Conservation (phyloP, 257 asterid species). For the Solanum paucissectum region DNA sequence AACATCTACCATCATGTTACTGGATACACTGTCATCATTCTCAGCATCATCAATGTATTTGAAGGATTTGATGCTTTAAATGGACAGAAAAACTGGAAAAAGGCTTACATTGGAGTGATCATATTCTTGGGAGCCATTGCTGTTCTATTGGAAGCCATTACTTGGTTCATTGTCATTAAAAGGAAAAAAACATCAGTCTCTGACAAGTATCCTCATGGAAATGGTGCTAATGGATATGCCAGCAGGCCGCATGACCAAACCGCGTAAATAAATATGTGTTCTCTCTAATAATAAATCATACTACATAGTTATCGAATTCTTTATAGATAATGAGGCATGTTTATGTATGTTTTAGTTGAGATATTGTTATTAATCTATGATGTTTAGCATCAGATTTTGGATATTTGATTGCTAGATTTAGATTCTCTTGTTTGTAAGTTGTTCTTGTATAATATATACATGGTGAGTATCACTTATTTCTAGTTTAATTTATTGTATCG, state of each 20-base stretch:
- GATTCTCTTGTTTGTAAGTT: neutral
- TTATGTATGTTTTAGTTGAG: neutral
- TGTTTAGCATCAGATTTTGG: neutral
- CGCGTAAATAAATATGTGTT: neutral
- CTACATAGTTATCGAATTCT: neutral
- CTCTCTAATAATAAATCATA: neutral
- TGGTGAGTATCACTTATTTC: neutral
- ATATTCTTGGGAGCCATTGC: neutral
- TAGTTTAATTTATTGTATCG: neutral
- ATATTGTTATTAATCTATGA: neutral
- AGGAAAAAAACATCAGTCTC: neutral
- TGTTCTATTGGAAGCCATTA: constrained; percentile 2
- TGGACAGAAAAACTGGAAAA: constrained; percentile 6
- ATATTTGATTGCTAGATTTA: neutral
- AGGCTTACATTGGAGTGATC: constrained; percentile 6
- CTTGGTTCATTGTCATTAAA: neutral
- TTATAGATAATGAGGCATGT: neutral
- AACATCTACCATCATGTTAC: constrained; percentile 7
- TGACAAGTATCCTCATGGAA: neutral
- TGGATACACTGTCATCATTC: constrained; percentile 11
- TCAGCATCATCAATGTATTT: constrained; percentile 16
- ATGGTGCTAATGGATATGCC: neutral
- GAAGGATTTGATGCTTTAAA: constrained; percentile 10
- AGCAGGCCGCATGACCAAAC: neutral
- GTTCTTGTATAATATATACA: neutral